Evolutionary conservation across 2,329 filamentous ascomycete genomes (phyloP), one percentile per base, ranked within the genome.

Genomic region (Fusarium concolor): DNA sequence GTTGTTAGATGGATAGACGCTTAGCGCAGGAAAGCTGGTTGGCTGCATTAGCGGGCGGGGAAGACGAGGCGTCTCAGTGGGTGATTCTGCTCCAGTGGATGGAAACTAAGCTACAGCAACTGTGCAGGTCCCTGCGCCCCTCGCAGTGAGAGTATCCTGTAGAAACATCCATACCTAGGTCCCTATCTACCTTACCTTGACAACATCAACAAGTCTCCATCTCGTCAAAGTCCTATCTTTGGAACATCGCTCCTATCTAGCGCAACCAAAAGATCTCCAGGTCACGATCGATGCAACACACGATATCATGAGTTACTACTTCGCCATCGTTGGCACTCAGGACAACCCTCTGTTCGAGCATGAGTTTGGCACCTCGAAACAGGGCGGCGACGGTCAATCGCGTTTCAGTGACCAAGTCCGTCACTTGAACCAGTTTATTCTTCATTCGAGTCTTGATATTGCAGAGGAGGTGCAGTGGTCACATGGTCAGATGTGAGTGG

Each of bases 381-480:
- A 94, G 74, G 94, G 95, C 81, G 95, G 95, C 77, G 96, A 98
- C 84, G 96, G 96, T 73, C 86, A 94, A 77, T 88, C 95, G 64
- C 92, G 92, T 76, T 98, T 97, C 84, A 89, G 87, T 60, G 92
- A 97, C 70, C 90, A 96, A 75, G 92, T 95, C 55, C 90, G 93
- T 67, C 93, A 97, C 79, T 91, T 97, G 85, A 97, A 97, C 82
- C 96, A 97, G 80, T 98, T 99, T 83, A 93, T 98, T 77, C 89
- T 97, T 31, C 95, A 99, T 82, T 94, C 93, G 72, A 92, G 92
- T 70, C 84, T 99, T 58, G 96, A 99, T 79, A 93, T 98, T 44
- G 92, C 97, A 51, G 96, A 99, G 82, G 96, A 99, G 80, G 89
- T 95, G 29, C 96, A 98, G 82, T 99, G 96, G 95, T 91, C 89